Evolutionary conservation across 371 early-diverging fungal species (phyloP).

Genomic region (Enterocytospora artemiae): DNA sequence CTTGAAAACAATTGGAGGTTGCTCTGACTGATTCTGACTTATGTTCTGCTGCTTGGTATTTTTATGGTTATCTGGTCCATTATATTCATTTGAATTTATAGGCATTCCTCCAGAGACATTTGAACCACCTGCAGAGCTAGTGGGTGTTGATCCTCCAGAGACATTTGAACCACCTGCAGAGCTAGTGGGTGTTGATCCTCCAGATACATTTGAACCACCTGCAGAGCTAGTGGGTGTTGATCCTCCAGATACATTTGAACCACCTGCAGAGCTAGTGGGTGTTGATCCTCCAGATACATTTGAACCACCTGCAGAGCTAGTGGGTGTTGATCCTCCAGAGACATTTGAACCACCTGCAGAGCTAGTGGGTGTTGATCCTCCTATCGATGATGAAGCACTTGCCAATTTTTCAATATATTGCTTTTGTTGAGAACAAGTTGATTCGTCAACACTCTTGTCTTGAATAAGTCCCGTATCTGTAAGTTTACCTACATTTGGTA

Average conservation of each 20-base stretch:
- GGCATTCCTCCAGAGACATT: not conserved
- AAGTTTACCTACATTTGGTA: constrained; percentile 48
- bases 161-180: not conserved
- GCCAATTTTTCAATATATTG: constrained; percentile 40
- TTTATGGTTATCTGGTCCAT: not conserved
- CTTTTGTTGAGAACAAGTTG: constrained; percentile 24
- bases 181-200: not conserved
- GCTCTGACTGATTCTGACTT: not conserved
- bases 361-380: not conserved
- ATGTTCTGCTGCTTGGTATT: not conserved
- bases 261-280: not conserved
- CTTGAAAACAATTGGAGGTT: constrained; percentile 7
- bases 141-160: not conserved
- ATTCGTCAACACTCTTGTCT: constrained; percentile 30
- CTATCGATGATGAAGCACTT: not conserved
- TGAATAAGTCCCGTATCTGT: constrained; percentile 48
- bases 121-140: not conserved
- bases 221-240: not conserved
- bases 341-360: not conserved
- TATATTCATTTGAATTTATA: not conserved
- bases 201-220: not conserved
- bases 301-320: not conserved
- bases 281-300: not conserved
- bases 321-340: not conserved
- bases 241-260: not conserved